Evolutionary conservation across 768 basidiomycete genomes (phyloP).

Genomic region (Tubosaeta brunneosetosa): DNA sequence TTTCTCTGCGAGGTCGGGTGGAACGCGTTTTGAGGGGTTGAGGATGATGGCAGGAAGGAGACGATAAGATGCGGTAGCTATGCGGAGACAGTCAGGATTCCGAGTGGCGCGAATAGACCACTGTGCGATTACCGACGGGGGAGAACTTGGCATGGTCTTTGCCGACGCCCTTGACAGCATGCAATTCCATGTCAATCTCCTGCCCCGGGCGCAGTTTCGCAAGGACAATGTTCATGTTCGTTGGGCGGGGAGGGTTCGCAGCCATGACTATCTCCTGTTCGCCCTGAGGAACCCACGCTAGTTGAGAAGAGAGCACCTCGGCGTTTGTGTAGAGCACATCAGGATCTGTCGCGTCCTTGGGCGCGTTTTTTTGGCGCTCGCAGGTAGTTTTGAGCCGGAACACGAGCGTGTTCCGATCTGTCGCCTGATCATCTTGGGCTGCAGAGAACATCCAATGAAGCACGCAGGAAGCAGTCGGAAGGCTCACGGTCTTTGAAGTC

Average conservation of each 20-base stretch:
- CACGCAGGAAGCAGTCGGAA: not conserved
- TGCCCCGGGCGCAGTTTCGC: conserved; percentile 93
- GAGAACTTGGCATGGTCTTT: conserved; percentile 96
- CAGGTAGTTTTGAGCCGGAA: conserved; percentile 72
- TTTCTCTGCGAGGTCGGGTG: conserved; percentile 68
- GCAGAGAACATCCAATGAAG: not conserved
- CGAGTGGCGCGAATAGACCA: not conserved
- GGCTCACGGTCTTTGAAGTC: conserved; percentile 46
- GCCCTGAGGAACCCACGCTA: conserved; percentile 79
- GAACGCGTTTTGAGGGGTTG: conserved; percentile 68
- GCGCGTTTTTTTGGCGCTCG: conserved; percentile 51
- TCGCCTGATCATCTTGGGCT: conserved; percentile 44
- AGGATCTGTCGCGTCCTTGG: conserved; percentile 50
- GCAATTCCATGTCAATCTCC: conserved; percentile 75
- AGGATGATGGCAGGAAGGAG: conserved; percentile 78
- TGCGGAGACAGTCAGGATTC: not conserved
- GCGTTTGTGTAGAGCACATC: conserved; percentile 67
- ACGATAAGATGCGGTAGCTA: conserved; percentile 94
- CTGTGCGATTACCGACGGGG: conserved; percentile 71
- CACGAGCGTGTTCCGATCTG: conserved; percentile 84
- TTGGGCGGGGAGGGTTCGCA: conserved; percentile 52
- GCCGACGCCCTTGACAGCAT: conserved; percentile 89
- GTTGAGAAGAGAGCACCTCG: conserved; percentile 59
- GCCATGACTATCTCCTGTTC: conserved; percentile 66
- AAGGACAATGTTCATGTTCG: conserved; percentile 79